A percentile compares a stretch with the other conserved stretches of the same genome.
phyloP scores from a whole-genome alignment of 176 grass and related monocot genomes.

The Pontederia crassipes region DNA sequence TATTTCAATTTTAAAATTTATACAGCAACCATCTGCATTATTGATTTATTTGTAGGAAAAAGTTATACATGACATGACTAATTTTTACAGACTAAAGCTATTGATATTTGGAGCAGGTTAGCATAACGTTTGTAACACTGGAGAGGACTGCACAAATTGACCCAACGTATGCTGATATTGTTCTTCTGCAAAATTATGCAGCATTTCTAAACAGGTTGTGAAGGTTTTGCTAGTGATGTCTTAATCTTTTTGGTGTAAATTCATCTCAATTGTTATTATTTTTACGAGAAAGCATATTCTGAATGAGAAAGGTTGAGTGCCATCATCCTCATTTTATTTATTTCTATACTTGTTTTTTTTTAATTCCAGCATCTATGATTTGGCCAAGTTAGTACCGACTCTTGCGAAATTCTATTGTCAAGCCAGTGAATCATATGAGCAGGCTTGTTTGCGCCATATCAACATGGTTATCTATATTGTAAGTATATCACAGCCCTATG shows the following conservation, averaged over 20 bases:
- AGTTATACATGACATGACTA: neutral
- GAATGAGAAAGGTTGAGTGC: neutral
- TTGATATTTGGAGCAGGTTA: constrained; percentile 37
- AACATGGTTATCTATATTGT: constrained; percentile 99
- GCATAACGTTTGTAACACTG: constrained; percentile 86
- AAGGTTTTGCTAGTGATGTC: neutral
- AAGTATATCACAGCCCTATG: constrained; percentile 24
- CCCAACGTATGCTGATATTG: constrained; percentile 80
- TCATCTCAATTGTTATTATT: neutral
- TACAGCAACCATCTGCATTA: too few relatives aligned
- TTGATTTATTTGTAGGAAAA: neutral
- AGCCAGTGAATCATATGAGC: constrained; percentile 93
- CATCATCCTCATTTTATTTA: neutral
- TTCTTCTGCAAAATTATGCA: constrained; percentile 88
- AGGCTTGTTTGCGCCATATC: constrained; percentile 80
- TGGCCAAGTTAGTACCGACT: constrained; percentile 78
- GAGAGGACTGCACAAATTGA: constrained; percentile 90
- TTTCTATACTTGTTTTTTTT: neutral
- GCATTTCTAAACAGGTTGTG: constrained; percentile 78
- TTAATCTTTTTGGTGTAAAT: neutral
- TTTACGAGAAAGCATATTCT: neutral
- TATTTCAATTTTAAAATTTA: too few relatives aligned
- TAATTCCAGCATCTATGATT: constrained; percentile 61
- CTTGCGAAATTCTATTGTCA: constrained; percentile 97
- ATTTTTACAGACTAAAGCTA: neutral